phyloP scores from a whole-genome alignment of 1,139 yeast species.

The Sugiyamaella japonica region DNA sequence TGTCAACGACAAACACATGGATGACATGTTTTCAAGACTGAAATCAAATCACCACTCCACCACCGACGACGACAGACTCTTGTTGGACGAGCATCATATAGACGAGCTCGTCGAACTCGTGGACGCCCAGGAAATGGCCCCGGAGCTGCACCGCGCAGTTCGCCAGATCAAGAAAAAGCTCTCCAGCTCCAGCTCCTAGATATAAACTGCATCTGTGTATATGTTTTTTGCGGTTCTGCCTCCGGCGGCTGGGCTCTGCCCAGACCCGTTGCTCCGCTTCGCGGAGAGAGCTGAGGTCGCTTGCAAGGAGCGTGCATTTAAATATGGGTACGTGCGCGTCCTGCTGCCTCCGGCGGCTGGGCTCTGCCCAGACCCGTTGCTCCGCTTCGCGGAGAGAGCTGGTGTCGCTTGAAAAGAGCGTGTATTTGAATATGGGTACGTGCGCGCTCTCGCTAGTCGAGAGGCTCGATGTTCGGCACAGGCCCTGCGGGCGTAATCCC shows the following conservation, averaged over 20 bases:
- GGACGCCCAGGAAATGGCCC: constrained; percentile 32
- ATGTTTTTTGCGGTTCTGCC: background rate
- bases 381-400: background rate
- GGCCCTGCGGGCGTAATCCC: constrained; percentile 92
- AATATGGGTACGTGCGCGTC: too few species aligned
- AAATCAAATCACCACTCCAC: background rate
- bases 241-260: background rate
- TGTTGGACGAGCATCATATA: constrained; percentile 29
- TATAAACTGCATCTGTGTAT: constrained; percentile 4
- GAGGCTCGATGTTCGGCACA: constrained; percentile 58
- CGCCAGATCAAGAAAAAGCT: constrained; percentile 30
- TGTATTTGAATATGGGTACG: background rate
- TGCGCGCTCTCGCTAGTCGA: too few species aligned
- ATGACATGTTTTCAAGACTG: constrained; percentile 23
- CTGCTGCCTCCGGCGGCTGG: too few species aligned
- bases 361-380: background rate
- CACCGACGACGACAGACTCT: constrained; percentile 20
- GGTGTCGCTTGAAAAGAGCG: too few species aligned
- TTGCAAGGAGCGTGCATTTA: too few species aligned
- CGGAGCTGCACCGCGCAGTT: constrained; percentile 34
- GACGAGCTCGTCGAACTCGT: constrained; percentile 29
- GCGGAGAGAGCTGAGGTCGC: background rate
- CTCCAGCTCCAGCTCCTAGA: background rate
- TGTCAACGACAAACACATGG: constrained; percentile 26
- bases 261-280: background rate